phyloP scores from a whole-genome alignment of 139 green algal species.

The Pseudopediastrum boryanum region DNA sequence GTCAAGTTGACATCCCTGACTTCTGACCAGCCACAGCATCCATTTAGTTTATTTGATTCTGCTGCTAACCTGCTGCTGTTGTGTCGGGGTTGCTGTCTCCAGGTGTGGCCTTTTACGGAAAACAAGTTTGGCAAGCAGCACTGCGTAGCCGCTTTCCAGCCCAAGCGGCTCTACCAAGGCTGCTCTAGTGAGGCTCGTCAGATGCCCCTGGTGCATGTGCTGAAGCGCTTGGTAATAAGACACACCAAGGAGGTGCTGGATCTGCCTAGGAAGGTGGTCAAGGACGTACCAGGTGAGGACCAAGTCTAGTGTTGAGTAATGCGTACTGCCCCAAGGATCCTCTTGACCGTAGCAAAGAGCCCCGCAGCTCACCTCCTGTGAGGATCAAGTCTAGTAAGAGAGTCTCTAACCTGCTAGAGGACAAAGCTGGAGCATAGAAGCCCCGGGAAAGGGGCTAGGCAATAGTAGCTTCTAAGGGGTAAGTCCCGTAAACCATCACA shows the following conservation, averaged over 20 bases:
- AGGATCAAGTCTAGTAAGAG: too few relatives aligned
- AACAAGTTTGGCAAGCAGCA: background rate
- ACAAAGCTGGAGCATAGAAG: too few relatives aligned
- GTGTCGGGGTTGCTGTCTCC: background rate
- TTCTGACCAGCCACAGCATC: too few relatives aligned
- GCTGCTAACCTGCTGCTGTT: background rate
- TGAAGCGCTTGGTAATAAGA: background rate
- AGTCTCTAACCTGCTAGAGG: too few relatives aligned
- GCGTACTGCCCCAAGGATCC: too few relatives aligned
- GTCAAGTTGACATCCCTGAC: too few relatives aligned
- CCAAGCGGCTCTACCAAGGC: background rate
- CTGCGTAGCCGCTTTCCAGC: constrained; percentile 1
- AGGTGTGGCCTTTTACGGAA: constrained; percentile 9
- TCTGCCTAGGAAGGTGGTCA: constrained; percentile 10
- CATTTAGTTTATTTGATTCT: too few relatives aligned
- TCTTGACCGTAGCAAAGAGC: too few relatives aligned
- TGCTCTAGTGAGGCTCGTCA: background rate
- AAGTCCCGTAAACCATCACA: too few relatives aligned
- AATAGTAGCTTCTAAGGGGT: too few relatives aligned
- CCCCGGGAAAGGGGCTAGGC: too few relatives aligned
- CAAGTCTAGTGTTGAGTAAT: background rate
- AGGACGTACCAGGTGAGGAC: constrained; percentile 16
- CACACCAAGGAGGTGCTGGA: constrained; percentile 34
- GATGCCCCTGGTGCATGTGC: constrained; percentile 13
- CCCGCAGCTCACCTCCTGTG: too few relatives aligned